These are phyloP conservation scores for Articulospora tetracladia DNA, from an alignment of 495 filamentous ascomycete species.

Conservation along the genomic window DNA sequence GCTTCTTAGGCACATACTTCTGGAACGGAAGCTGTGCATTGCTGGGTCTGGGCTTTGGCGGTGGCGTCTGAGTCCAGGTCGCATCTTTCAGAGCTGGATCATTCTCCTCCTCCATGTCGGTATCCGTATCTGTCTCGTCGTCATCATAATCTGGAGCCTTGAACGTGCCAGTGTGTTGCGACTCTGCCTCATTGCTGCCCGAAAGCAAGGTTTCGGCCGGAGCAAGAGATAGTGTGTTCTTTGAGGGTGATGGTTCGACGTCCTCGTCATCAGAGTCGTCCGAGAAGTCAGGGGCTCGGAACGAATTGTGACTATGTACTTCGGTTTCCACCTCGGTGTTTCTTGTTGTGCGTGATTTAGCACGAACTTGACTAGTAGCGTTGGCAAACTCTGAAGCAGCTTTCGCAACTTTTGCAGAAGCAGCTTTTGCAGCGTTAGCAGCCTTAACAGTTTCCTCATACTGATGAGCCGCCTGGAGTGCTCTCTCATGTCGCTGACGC, in stretches of 20 bases:
- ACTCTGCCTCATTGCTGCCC: not conserved
- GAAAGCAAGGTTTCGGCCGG: no score
- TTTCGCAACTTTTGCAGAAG: not conserved
- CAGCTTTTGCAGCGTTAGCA: not conserved
- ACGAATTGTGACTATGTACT: not conserved
- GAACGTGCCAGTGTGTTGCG: not conserved
- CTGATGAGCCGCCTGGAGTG: not conserved
- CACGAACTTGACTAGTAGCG: not conserved
- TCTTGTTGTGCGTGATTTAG: not conserved
- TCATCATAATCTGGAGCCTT: not conserved
- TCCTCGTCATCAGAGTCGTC: not conserved
- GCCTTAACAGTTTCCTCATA: no score
- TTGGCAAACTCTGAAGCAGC: not conserved
- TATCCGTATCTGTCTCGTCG: not conserved
- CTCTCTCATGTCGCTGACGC: not conserved
- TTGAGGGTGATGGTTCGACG: no score
- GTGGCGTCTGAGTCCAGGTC: slow-evolving; percentile 8
- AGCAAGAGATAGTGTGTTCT: no score
- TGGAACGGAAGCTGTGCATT: slow-evolving; percentile 14
- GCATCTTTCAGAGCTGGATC: no score
- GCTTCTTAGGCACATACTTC: not conserved
- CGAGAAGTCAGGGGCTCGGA: not conserved
- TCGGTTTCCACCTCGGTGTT: not conserved
- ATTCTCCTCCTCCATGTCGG: not conserved
- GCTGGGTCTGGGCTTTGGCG: slow-evolving; percentile 17